Evolutionary conservation across 2,329 filamentous ascomycete genomes (phyloP), one percentile per base, ranked within the genome.

Genomic region (Clarireedia hainanense): DNA sequence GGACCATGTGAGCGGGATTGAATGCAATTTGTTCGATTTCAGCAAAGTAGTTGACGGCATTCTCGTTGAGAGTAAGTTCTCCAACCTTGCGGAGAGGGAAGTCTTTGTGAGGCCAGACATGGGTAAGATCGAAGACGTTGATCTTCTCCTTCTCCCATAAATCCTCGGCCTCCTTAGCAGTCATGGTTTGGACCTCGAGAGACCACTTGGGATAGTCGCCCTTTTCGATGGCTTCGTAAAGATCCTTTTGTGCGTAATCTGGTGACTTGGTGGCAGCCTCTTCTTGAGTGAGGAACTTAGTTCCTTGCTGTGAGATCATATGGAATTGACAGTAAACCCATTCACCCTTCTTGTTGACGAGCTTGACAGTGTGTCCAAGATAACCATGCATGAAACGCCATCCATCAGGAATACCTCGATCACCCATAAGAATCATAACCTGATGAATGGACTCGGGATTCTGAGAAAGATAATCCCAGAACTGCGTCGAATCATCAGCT

Each of bases 11-110:
- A 1, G 81, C 75, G 30, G 84, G 84, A 61, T 78, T 82, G 76
- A 86, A 88, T 1, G 83, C 81, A 12, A 80, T 76, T 67, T 88
- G 84, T 72, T 88, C 85, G 49, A 87, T 84, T 63, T 86, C 80
- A 55, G 78, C 76, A 58, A 82, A 82, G 67, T 82, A 81, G 68
- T 81, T 82, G 62, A 75, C 66, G 1, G 76, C 72, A 55, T 79
- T 80, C 52, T 72, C 68, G 62, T 78, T 77, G 10, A 80, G 64
- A 0, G 70, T 74, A 58, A 80, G 67, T 56, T 74, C 72, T 39
- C 76, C 77, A 56, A 80, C 73, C 45, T 71, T 72, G n/a, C 75
- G 74, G 14, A 79, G 71, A 1, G 78, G 77, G 42, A 77, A 64
- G 36, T 64, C 49, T 51, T 67, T 69, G 49, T 80, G 75, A 10